Percentiles rank a stretch among this genome's conserved stretches.
These are phyloP conservation scores for Aspergillus indologenus DNA, from an alignment of 495 filamentous ascomycete species.

Conservation along the genomic window DNA sequence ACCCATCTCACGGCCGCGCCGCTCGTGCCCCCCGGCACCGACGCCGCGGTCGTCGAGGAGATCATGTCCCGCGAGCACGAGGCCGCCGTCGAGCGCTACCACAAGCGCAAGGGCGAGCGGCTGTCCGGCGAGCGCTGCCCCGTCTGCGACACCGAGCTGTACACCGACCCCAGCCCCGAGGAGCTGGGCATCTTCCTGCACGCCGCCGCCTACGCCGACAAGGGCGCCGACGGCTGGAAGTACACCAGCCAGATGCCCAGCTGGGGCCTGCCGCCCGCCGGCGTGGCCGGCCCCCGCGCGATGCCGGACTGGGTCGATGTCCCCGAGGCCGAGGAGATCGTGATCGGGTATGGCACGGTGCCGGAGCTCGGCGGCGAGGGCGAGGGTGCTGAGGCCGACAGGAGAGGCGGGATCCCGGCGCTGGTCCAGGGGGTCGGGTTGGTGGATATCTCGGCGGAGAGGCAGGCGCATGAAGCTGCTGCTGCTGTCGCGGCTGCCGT, in stretches of 20 bases:
- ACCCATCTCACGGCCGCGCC: conserved; percentile 44
- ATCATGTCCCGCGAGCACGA: conserved; percentile 60
- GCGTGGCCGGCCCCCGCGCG: conserved; percentile 55
- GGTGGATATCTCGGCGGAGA: conserved; percentile 20
- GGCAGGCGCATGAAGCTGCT: conserved; percentile 76
- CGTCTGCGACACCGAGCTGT: conserved; percentile 81
- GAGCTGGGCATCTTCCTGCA: conserved; percentile 94
- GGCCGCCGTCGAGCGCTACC: conserved; percentile 82
- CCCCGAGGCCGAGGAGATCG: conserved; percentile 32
- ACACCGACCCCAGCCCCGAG: conserved; percentile 84
- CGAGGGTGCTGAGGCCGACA: not conserved
- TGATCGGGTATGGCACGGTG: conserved; percentile 37
- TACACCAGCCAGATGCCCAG: conserved; percentile 80
- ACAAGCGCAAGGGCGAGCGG: conserved; percentile 76
- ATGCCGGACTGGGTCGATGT: conserved; percentile 45
- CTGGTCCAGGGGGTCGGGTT: conserved; percentile 22
- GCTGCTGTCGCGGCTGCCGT: conserved; percentile 72
- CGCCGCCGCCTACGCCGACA: conserved; percentile 81
- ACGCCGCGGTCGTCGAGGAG: conserved; percentile 36
- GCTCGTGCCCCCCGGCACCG: conserved; percentile 38
- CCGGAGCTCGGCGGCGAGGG: conserved; percentile 23
- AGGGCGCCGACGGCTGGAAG: conserved; percentile 67
- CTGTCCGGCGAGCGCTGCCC: conserved; percentile 81
- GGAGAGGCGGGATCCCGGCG: conserved; percentile 8
- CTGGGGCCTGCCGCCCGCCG: conserved; percentile 79